phyloP scores from a whole-genome alignment of 306 rosid species.

The Dryas alaskensis region DNA sequence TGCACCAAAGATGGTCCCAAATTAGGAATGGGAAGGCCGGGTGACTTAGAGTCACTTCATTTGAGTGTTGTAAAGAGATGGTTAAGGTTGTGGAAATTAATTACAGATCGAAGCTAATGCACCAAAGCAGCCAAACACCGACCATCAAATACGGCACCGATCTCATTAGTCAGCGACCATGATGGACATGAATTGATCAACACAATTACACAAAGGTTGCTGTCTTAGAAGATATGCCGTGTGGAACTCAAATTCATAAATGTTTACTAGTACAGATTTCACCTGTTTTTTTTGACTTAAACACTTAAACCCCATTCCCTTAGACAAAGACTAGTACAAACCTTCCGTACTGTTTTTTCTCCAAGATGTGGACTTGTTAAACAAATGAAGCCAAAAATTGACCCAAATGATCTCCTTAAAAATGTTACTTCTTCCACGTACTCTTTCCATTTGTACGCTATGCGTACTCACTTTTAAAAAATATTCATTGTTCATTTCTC shows the following conservation, averaged over 20 bases:
- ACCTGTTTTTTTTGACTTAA: not conserved
- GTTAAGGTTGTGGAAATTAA: not conserved
- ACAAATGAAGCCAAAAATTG: not conserved
- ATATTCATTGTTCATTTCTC: too few relatives aligned
- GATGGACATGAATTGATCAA: not conserved
- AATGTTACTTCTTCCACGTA: not conserved
- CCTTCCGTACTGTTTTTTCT: not conserved
- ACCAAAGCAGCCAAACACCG: not conserved
- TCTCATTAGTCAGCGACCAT: not conserved
- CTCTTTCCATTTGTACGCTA: not conserved
- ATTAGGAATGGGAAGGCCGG: too few relatives aligned
- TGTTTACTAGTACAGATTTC: not conserved
- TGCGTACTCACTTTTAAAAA: too few relatives aligned
- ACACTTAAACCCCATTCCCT: not conserved
- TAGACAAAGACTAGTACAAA: not conserved
- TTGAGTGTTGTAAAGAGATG: constrained; percentile 2
- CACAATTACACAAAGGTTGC: not conserved
- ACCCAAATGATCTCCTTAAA: not conserved
- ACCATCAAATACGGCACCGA: not conserved
- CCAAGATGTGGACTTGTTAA: not conserved
- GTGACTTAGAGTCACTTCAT: not conserved
- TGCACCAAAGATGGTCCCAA: too few relatives aligned
- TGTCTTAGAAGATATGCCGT: constrained; percentile 29
- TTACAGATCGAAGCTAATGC: not conserved
- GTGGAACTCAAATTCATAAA: constrained; percentile 24